Base-by-base conservation (phyloP, 2,329 filamentous ascomycete species). In the Penicillium sp. region DNA sequence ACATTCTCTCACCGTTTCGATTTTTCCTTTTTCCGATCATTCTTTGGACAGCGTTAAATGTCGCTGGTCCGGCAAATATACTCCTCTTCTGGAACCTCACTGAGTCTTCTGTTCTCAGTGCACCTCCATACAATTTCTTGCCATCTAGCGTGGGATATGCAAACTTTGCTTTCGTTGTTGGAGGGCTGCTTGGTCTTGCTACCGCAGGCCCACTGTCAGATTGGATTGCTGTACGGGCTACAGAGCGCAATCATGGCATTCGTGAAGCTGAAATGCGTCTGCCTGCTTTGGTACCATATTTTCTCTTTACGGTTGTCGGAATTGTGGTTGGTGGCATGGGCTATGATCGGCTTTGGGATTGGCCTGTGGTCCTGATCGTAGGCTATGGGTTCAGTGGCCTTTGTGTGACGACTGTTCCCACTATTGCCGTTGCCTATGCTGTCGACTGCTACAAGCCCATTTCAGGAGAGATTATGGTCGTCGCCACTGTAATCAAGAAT, bases 221-320 rank as follows among this genome's bases (percentile, higher is more conserved):
- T 62, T 75, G 73, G 66, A 69, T 79, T 9, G 80, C 81, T 19
- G 79, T 82, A 49, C 75, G 71, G 54, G 72, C 82, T 22, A 86
- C 84, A 0, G 73, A 70, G 52, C 74, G 76, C 27, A 87, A 86
- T 61, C 76, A 78, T 4, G 84, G 84, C 5, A 76, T 86, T 21
- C 75, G 83, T n/a, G 79, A 84, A 49, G 82, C 84, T 0, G 83
- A 86, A 65, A 85, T 86, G 83, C 76, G 84, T n/a, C 69, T 87
- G 5, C 82, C 82, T 1, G 80, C 80, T 4, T 76, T 86, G 19
- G 67, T 76, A 11, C 74, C 82, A 3, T 42, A 42, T 21, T 42
- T 11, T 4, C 3, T 42, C 9, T 21, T 42, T n/a, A 42, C 37
- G 9, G 9, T 42, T 19, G 19, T 42, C 19, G 37, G 37, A 2